Evolutionary conservation across 2,329 filamentous ascomycete genomes (phyloP), one percentile per base, ranked within the genome.

Genomic region (Cercospora brassicicola): DNA sequence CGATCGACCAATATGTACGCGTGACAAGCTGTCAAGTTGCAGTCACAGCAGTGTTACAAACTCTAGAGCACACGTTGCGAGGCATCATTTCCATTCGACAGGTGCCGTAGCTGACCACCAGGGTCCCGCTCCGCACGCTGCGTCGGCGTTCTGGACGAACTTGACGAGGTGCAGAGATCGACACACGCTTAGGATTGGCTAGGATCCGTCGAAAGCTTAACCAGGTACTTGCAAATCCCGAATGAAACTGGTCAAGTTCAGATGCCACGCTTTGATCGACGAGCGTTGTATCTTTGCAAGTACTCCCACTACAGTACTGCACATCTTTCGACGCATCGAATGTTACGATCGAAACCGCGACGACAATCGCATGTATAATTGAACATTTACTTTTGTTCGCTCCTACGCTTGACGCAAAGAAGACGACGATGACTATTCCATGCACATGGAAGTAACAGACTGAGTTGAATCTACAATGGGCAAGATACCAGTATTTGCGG

Each of bases 401-500:
- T 42, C n/a, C 7, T 18, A 62, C 15, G 42, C 48, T 55, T 55
- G 15, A 55, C 48, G 23, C 48, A 15, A 55, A 55, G 23, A 55
- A 55, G 13, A 55, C 23, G 23, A 26, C 20, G 23, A 55, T 55
- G 48, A 23, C 23, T 8, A 28, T 55, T 55, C 10, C 48, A 55
- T 26, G 48, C 48, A 28, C 11, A 15, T 55, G 48, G 23, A 15
- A 28, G 11, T 15, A n/a, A 30, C 48, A 15, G 8, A 55, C 48
- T 28, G 15, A 55, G 48, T n/a, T 30, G 42, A 62, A 15, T 59
- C 13, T 15, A 59, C 60, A 13, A 67, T 67, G 65, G 51, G 42
- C 59, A 55, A 63, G 26, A 63, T 67, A 45, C 31, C 60, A 28
- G 53, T 67, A 18, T 67, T 67, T 13, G 65, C 65, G n/a, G 65